Evolutionary conservation across 768 basidiomycete species (phyloP).

Genomic region (Clavaria fumosa): DNA sequence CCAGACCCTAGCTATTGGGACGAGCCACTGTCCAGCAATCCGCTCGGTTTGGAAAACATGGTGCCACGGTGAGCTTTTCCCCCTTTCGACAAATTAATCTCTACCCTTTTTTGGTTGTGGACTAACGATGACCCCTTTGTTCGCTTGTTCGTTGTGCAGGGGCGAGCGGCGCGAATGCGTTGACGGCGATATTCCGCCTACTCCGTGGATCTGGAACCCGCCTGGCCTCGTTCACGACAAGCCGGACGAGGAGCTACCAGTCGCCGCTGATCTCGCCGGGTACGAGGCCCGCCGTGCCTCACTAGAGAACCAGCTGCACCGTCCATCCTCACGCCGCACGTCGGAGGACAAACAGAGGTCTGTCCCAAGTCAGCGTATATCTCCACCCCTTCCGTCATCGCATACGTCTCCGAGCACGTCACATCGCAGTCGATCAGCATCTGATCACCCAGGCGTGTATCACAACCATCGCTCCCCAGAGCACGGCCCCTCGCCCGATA

Average conservation of each 20-base stretch:
- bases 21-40: slow-evolving; percentile 42
- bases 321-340: neutral
- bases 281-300: slow-evolving; percentile 4
- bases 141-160: slow-evolving; percentile 17
- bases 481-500: too few species aligned
- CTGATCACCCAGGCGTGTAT: neutral
- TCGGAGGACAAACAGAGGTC: neutral
- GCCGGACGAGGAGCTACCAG: slow-evolving; percentile 9
- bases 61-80: slow-evolving; percentile 39
- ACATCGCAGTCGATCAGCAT: too few species aligned
- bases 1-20: slow-evolving; percentile 54
- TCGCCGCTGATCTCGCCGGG: slow-evolving; percentile 9
- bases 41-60: slow-evolving; percentile 51
- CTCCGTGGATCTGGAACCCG: slow-evolving; percentile 69
- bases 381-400: neutral
- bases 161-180: slow-evolving; percentile 21
- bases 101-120: too few species aligned
- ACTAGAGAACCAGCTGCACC: slow-evolving; percentile 1
- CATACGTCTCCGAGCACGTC: too few species aligned
- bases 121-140: too few species aligned
- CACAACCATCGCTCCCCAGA: too few species aligned
- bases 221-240: slow-evolving; percentile 24
- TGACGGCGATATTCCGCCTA: slow-evolving; percentile 25
- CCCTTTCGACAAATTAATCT: too few species aligned
- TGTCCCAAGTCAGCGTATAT: neutral